Percentiles rank a stretch among this genome's conserved stretches.
phyloP scores from a whole-genome alignment of 1,284 basidiomycete species.

The Ceratobasidium sp. region DNA sequence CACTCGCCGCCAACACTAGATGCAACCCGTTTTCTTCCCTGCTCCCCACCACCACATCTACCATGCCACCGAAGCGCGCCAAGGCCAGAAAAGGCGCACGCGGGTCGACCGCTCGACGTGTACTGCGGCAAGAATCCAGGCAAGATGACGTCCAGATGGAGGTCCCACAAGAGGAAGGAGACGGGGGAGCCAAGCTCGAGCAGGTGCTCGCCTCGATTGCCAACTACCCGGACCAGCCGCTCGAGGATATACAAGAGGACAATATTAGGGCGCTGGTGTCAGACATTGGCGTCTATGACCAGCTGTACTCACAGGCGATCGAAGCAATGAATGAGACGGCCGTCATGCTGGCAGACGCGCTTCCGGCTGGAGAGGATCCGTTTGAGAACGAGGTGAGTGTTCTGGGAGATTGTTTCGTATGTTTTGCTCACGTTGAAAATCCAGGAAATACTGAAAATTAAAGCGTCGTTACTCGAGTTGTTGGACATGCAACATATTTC shows the following conservation, averaged over 20 bases:
- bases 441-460: conserved; percentile 69
- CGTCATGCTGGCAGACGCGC: conserved; percentile 63
- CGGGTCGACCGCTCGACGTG: conserved; percentile 11
- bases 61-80: conserved; percentile 27
- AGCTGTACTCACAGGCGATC: conserved; percentile 38
- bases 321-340: conserved; percentile 49
- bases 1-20: too few species aligned
- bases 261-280: conserved; percentile 26
- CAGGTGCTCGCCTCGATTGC: conserved; percentile 53
- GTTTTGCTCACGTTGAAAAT: background rate
- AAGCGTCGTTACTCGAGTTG: conserved; percentile 70
- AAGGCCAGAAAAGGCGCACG: conserved; percentile 22
- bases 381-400: conserved; percentile 60
- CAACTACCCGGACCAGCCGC: conserved; percentile 70
- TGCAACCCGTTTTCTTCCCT: too few species aligned
- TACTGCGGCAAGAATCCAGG: conserved; percentile 59
- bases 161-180: conserved; percentile 57
- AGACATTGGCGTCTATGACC: conserved; percentile 34
- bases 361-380: conserved; percentile 69
- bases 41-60: conserved; percentile 1
- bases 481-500: conserved; percentile 73
- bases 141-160: conserved; percentile 55
- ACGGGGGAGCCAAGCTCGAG: conserved; percentile 61
- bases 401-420: conserved; percentile 47
- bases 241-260: conserved; percentile 54